Evolutionary conservation across 805 yeast genomes (phyloP).

Genomic region (Schwanniomyces vanrijiae): DNA sequence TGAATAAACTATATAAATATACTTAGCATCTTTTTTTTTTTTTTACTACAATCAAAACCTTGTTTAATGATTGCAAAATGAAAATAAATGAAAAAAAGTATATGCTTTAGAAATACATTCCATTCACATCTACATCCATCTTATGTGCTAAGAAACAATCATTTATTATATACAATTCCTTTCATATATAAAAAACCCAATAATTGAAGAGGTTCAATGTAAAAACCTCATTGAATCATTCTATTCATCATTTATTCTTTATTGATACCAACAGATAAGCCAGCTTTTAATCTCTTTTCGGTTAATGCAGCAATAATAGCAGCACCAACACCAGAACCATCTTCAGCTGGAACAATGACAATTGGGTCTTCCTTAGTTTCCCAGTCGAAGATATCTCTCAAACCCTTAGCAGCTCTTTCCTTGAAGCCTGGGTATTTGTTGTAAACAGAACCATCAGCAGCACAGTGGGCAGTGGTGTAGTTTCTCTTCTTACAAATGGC

Average conservation of each 20-base stretch:
- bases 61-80: too few relatives aligned
- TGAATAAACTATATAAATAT: too few relatives aligned
- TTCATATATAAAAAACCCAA: not conserved
- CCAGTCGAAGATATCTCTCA: slow-evolving; percentile 91
- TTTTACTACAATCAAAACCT: too few relatives aligned
- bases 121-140: not conserved
- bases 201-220: not conserved
- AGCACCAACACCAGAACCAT: slow-evolving; percentile 98
- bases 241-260: not conserved
- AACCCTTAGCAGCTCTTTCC: slow-evolving; percentile 83
- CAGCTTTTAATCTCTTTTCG: slow-evolving; percentile 69
- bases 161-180: slow-evolving; percentile 1
- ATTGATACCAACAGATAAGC: slow-evolving; percentile 60
- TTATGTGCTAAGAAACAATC: not conserved
- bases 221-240: not conserved
- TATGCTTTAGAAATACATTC: too few relatives aligned
- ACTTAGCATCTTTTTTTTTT: too few relatives aligned
- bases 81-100: too few relatives aligned
- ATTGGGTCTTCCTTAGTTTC: slow-evolving; percentile 65
- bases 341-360: slow-evolving; percentile 87
- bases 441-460: slow-evolving; percentile 96
- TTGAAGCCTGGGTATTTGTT: slow-evolving; percentile 92
- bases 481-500: slow-evolving; percentile 89
- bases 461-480: slow-evolving; percentile 76
- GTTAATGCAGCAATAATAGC: slow-evolving; percentile 97